A percentile compares a stretch with the other conserved stretches of the same genome.
These are phyloP conservation scores for Spergularia marina DNA, from an alignment of 148 eudicot species.

Conservation along the genomic window DNA sequence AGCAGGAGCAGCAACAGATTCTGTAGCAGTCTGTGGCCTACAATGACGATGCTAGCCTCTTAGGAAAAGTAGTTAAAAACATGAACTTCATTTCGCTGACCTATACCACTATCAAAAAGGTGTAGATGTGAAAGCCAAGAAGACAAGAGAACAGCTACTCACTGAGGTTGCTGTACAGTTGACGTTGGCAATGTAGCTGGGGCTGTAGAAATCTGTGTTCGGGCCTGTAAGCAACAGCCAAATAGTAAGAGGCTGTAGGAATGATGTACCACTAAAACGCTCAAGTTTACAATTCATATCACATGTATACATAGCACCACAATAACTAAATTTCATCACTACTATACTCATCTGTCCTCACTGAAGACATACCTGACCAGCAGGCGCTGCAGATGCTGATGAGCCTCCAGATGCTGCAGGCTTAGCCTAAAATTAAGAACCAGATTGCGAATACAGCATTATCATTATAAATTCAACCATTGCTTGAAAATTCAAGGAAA, in stretches of 20 bases:
- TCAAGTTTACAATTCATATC: background rate
- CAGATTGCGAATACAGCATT: slow-evolving; percentile 1
- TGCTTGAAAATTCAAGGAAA: background rate
- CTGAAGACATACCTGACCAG: slow-evolving; percentile 39
- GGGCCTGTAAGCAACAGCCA: slow-evolving; percentile 35
- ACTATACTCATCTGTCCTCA: background rate
- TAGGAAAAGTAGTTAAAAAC: background rate
- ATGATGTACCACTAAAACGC: background rate
- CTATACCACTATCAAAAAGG: background rate
- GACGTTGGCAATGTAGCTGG: slow-evolving; percentile 32
- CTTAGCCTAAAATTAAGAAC: slow-evolving; percentile 45
- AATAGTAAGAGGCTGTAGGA: background rate
- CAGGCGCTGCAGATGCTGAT: slow-evolving; percentile 46
- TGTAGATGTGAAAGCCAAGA: background rate
- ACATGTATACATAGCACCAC: background rate
- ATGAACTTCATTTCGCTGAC: background rate
- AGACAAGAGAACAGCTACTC: slow-evolving; percentile 26
- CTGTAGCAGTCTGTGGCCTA: slow-evolving; percentile 46
- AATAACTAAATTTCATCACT: background rate
- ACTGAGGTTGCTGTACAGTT: slow-evolving; percentile 48
- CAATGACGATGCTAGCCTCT: background rate
- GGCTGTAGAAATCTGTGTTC: slow-evolving; percentile 36
- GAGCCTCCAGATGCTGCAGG: slow-evolving; percentile 51
- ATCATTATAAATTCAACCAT: background rate
- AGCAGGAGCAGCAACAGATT: slow-evolving; percentile 33